These are phyloP conservation scores for Cercospora zeina DNA, from an alignment of 2,329 filamentous ascomycete species.

Conservation along the genomic window DNA sequence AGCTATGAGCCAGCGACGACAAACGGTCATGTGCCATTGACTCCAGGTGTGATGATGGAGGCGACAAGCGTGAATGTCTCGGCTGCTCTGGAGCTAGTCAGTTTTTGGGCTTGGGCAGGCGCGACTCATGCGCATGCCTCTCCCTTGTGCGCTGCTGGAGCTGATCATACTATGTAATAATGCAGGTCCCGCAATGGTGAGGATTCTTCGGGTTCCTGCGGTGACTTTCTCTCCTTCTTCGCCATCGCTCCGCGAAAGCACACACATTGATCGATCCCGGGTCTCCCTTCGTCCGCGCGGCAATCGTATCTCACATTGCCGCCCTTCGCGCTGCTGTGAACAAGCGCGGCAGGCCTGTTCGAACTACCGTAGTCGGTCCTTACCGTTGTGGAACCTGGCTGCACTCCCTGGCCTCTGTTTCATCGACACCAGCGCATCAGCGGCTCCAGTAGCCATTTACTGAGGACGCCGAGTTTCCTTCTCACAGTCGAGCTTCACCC, in stretches of 20 bases:
- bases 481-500: background rate
- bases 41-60: background rate
- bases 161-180: constrained; percentile 8
- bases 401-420: background rate
- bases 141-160: constrained; percentile 9
- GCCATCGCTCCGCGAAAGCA: background rate
- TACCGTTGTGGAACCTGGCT: constrained; percentile 24
- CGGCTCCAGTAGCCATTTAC: background rate
- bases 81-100: background rate
- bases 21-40: background rate
- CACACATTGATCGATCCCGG: background rate
- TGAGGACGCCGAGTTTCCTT: background rate
- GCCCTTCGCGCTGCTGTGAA: background rate
- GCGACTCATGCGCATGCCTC: constrained; percentile 1
- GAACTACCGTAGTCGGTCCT: too few species aligned
- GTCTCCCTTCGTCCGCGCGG: background rate
- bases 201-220: background rate
- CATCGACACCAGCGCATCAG: constrained; percentile 10
- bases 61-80: background rate
- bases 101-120: background rate
- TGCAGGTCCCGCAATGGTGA: constrained; percentile 7
- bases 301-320: background rate
- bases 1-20: background rate
- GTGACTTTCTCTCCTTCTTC: background rate
- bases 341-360: too few species aligned